Percentiles rank a stretch among this genome's conserved stretches.
phyloP scores from a whole-genome alignment of 495 filamentous ascomycete genomes.

The Annulohypoxylon maeteangense region DNA sequence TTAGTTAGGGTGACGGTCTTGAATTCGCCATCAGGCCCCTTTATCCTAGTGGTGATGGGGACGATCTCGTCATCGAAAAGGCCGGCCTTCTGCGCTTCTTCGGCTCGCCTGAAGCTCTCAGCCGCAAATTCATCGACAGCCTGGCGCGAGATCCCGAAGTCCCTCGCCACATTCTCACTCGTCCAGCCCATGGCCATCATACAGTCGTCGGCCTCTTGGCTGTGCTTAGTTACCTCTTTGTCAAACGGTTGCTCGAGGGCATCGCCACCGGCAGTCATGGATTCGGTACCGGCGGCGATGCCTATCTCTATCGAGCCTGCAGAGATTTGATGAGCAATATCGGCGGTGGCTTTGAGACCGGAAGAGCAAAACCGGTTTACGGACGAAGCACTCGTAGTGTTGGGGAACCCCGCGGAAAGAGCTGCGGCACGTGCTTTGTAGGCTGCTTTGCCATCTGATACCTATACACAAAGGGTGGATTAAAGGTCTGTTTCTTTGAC shows the following conservation, averaged over 20 bases:
- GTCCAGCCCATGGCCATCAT: slow-evolving; percentile 98
- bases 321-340: slow-evolving; percentile 90
- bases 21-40: slow-evolving; percentile 83
- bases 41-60: slow-evolving; percentile 81
- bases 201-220: slow-evolving; percentile 84
- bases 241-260: slow-evolving; percentile 77
- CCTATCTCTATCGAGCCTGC: slow-evolving; percentile 85
- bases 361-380: slow-evolving; percentile 98
- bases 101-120: slow-evolving; percentile 86
- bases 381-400: slow-evolving; percentile 80
- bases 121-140: slow-evolving; percentile 85
- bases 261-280: slow-evolving; percentile 80
- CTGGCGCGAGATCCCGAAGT: slow-evolving; percentile 86
- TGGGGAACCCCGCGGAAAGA: slow-evolving; percentile 93
- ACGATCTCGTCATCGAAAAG: slow-evolving; percentile 96
- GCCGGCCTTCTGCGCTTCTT: slow-evolving; percentile 90
- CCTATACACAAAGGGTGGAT: slow-evolving; percentile 58
- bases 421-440: slow-evolving; percentile 90
- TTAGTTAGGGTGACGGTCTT: slow-evolving; percentile 79
- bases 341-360: slow-evolving; percentile 91
- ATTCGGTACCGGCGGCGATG: slow-evolving; percentile 86
- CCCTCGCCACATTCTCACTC: slow-evolving; percentile 91
- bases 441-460: slow-evolving; percentile 84
- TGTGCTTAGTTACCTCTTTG: slow-evolving; percentile 74
- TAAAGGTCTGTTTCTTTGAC: background rate